Evolutionary conservation across 208 protist genomes (phyloP), one percentile per base, ranked within the genome.

Genomic region (Kentomonas sorsogonicus): DNA sequence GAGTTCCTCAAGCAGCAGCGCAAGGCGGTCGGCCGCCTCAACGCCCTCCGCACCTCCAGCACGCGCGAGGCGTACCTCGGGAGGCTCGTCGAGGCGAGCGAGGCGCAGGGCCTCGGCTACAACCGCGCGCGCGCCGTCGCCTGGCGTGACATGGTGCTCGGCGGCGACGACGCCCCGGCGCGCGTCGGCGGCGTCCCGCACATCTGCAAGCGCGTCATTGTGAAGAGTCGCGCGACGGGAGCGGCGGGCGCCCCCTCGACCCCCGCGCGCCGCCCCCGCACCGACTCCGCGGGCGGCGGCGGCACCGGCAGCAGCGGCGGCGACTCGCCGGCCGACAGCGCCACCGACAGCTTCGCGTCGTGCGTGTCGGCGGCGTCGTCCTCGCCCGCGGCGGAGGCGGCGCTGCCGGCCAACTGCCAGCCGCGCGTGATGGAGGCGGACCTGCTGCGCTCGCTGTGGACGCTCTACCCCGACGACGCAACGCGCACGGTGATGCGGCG

Each of bases 391-490:
- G 16, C 22, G 18, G 33, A 4, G 3, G 43, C 68, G 45, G 36
- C 48, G 20, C 63, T 87, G 15, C 70, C 83, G 11, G 75, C 79
- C 11, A 93, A 91, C 69, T 94, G 87, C 72, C 83, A 88, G 50
- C 69, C 71, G 5, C 72, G 76, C 16, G 74, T 94, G 15, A 66
- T 94, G 38, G 74, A 87, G 43, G 79, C 77, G 9, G 88, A 94
- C 58, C 73, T 92, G 26, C 50, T 77, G 60, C 79, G 88, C 27
- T 89, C 81, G 0, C 67, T 94, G 30, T 94, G 88, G 84, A 31
- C 48, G 25, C 69, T 94, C 16, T 92, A 90, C 57, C 74, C 74
- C 0, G 68, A 90, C 15, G 30, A 53, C 1, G 41, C 48, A 9
- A 60, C 74, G 64, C 83, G 88, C 11, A 66, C 44, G 0, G 41